Percentiles rank a stretch among this genome's conserved stretches.
Evolutionary conservation across 2,329 filamentous ascomycete genomes (phyloP).

Genomic region (Amphichorda felina): DNA sequence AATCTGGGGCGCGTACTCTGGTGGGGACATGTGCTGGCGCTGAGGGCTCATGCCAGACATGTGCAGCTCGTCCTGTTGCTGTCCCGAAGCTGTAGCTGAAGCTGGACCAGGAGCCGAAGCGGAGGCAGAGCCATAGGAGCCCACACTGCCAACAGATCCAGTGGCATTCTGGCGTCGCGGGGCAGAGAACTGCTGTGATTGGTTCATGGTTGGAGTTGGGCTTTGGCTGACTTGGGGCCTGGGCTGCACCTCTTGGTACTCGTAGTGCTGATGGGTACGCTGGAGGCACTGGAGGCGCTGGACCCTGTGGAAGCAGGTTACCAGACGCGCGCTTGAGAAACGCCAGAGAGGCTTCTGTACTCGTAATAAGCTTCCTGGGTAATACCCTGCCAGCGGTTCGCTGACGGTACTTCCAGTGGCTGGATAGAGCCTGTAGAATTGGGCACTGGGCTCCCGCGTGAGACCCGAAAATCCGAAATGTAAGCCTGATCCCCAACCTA

Average conservation of each 20-base stretch:
- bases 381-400: too few species aligned
- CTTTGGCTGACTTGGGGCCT: not conserved
- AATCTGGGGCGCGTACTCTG: slow-evolving; percentile 38
- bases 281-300: too few species aligned
- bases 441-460: too few species aligned
- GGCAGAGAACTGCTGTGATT: slow-evolving; percentile 25
- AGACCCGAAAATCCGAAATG: too few species aligned
- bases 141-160: slow-evolving; percentile 1
- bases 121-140: not conserved
- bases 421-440: too few species aligned
- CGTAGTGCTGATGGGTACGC: too few species aligned
- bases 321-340: too few species aligned
- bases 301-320: too few species aligned
- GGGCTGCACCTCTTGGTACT: not conserved
- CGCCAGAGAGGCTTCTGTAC: too few species aligned
- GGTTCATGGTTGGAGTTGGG: slow-evolving; percentile 17
- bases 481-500: too few species aligned
- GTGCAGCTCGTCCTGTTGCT: slow-evolving; percentile 36
- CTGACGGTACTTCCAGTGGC: too few species aligned
- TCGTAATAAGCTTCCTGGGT: too few species aligned
- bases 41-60: slow-evolving; percentile 34
- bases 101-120: slow-evolving; percentile 5
- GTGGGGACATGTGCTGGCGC: slow-evolving; percentile 28
- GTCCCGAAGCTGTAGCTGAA: slow-evolving; percentile 12
- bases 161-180: slow-evolving; percentile 13